Percentiles rank a stretch among this genome's conserved stretches.
These are phyloP conservation scores for Cladophialophora exuberans DNA, from an alignment of 2,329 filamentous ascomycete species.

Conservation along the genomic window DNA sequence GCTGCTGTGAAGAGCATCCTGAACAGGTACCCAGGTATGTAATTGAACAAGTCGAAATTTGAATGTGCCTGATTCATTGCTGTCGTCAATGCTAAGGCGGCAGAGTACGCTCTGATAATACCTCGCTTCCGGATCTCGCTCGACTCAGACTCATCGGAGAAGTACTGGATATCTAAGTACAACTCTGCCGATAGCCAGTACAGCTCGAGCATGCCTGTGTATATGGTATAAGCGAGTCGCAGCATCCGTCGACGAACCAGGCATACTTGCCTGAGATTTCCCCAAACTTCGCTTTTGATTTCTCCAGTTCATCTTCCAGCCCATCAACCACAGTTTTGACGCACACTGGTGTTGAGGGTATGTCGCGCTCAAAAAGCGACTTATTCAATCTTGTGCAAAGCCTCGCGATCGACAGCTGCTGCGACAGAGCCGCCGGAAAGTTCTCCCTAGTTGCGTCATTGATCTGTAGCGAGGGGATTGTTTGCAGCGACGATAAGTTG, in stretches of 20 bases:
- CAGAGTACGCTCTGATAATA: not conserved
- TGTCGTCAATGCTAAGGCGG: not conserved
- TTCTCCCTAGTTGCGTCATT: not conserved
- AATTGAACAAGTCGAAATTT: not conserved
- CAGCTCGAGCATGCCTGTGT: not conserved
- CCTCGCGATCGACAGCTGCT: not conserved
- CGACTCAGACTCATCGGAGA: not conserved
- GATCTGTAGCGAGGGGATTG: no score
- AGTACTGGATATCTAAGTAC: not conserved
- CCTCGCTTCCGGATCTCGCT: not conserved
- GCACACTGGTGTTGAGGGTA: not conserved
- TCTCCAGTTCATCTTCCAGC: not conserved
- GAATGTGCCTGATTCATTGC: not conserved
- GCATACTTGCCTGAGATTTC: not conserved
- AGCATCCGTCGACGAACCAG: no score
- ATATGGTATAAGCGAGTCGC: no score
- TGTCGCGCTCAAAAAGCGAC: not conserved
- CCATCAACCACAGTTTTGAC: not conserved
- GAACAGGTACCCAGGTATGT: not conserved
- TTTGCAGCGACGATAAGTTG: not conserved
- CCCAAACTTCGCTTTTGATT: not conserved
- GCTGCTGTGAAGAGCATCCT: not conserved
- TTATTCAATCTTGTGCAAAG: not conserved
- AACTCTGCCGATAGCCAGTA: not conserved
- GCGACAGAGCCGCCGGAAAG: not conserved